Evolutionary conservation across 768 basidiomycete species (phyloP).

Genomic region (Termitomyces sp.): DNA sequence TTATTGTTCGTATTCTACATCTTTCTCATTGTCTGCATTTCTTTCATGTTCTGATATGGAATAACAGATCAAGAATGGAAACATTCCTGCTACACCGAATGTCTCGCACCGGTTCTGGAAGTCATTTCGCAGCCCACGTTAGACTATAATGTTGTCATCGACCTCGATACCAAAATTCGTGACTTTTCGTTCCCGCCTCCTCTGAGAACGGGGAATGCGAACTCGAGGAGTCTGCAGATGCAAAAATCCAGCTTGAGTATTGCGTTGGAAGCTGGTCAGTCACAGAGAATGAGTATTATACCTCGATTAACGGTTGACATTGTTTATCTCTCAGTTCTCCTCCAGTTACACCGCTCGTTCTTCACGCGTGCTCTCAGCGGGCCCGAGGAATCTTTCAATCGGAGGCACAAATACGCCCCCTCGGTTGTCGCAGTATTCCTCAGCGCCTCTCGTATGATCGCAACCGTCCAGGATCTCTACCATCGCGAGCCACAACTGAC

Average conservation of each 20-base stretch:
- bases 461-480: slow-evolving; percentile 54
- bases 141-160: slow-evolving; percentile 48
- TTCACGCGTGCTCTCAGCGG: slow-evolving; percentile 61
- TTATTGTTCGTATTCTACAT: slow-evolving; percentile 32
- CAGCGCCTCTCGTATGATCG: slow-evolving; percentile 61
- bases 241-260: slow-evolving; percentile 57
- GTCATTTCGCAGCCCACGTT: slow-evolving; percentile 50
- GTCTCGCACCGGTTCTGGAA: slow-evolving; percentile 60
- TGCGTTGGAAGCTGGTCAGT: slow-evolving; percentile 59
- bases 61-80: slow-evolving; percentile 67
- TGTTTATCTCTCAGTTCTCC: slow-evolving; percentile 40
- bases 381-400: slow-evolving; percentile 56
- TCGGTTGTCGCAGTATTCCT: slow-evolving; percentile 69
- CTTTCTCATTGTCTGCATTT: background rate
- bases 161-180: slow-evolving; percentile 57
- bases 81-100: slow-evolving; percentile 56
- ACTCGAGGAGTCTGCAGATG: slow-evolving; percentile 47
- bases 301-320: background rate
- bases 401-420: slow-evolving; percentile 61
- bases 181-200: slow-evolving; percentile 53
- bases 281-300: background rate
- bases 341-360: slow-evolving; percentile 66
- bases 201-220: slow-evolving; percentile 37
- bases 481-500: slow-evolving; percentile 56
- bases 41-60: background rate